These are phyloP conservation scores for Narthecium ossifragum DNA, from an alignment of 106 monocot genomes.

Conservation along the genomic window DNA sequence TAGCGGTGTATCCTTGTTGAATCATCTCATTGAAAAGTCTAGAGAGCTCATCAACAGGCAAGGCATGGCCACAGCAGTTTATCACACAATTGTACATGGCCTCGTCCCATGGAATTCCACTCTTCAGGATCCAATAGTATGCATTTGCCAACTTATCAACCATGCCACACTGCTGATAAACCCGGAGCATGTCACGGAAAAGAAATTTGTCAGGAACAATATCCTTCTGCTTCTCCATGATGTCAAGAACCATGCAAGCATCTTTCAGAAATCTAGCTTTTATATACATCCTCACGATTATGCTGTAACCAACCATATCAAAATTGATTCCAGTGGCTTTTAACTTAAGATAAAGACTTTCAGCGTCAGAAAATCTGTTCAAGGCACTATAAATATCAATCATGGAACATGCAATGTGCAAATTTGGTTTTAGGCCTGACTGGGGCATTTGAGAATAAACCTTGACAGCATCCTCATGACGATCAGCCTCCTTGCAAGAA, in stretches of 20 bases:
- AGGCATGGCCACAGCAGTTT: slow-evolving; percentile 81
- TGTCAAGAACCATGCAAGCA: slow-evolving; percentile 67
- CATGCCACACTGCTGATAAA: slow-evolving; percentile 72
- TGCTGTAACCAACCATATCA: slow-evolving; percentile 86
- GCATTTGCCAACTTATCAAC: slow-evolving; percentile 52
- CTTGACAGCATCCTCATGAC: slow-evolving; percentile 48
- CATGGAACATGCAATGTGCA: slow-evolving; percentile 79
- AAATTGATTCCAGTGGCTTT: slow-evolving; percentile 40
- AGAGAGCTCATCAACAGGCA: slow-evolving; percentile 89
- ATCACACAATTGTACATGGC: slow-evolving; percentile 87
- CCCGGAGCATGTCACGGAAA: slow-evolving; percentile 84
- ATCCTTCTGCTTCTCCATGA: slow-evolving; percentile 61
- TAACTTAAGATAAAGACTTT: slow-evolving; percentile 56
- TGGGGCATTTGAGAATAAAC: slow-evolving; percentile 62
- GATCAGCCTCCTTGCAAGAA: slow-evolving; percentile 79
- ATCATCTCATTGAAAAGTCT: slow-evolving; percentile 87
- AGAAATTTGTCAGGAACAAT: slow-evolving; percentile 76
- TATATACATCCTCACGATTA: slow-evolving; percentile 84
- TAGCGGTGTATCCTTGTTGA: slow-evolving; percentile 41
- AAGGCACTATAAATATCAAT: slow-evolving; percentile 69
- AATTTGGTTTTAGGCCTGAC: slow-evolving; percentile 42
- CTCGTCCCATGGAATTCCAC: slow-evolving; percentile 57
- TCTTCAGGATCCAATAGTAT: slow-evolving; percentile 71
- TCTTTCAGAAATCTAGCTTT: slow-evolving; percentile 57
- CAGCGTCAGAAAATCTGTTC: slow-evolving; percentile 60